phyloP scores from a whole-genome alignment of 2,329 filamentous ascomycete species.

The Teratosphaeria nubilosa region DNA sequence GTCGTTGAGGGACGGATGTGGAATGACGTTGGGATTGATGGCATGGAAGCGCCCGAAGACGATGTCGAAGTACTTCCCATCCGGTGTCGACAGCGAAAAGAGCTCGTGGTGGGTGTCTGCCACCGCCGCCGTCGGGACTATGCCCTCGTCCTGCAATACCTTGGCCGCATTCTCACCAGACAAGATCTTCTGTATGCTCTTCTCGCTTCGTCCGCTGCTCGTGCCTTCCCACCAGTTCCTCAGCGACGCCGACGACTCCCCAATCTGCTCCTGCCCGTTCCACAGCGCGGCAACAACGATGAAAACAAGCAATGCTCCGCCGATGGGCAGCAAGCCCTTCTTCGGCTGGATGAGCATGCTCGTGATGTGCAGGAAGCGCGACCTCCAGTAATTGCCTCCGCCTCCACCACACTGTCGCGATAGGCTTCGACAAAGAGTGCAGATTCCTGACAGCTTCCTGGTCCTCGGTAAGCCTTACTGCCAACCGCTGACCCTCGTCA shows the following conservation, averaged over 20 bases:
- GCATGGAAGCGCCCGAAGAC: constrained; percentile 33
- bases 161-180: not conserved
- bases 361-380: not conserved
- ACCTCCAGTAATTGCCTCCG: not conserved
- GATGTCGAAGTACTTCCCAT: constrained; percentile 42
- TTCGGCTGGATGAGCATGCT: constrained; percentile 2
- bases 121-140: not conserved
- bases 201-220: not conserved
- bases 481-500: not conserved
- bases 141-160: not conserved
- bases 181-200: not conserved
- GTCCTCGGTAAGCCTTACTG: not conserved
- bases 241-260: not conserved
- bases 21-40: constrained; percentile 49
- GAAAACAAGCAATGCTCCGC: not conserved
- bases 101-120: constrained; percentile 22
- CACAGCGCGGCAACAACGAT: not conserved
- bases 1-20: constrained; percentile 40
- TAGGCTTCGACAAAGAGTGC: not conserved
- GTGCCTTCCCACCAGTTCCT: not conserved
- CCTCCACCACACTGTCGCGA: not conserved
- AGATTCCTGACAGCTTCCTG: not conserved
- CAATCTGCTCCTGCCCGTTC: not conserved
- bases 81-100: constrained; percentile 37
- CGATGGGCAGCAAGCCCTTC: constrained; percentile 1